Percentiles rank a stretch among this genome's conserved stretches.
These are phyloP conservation scores for Eucalyptus paniculata DNA, from an alignment of 345 rosid genomes.

Conservation along the genomic window DNA sequence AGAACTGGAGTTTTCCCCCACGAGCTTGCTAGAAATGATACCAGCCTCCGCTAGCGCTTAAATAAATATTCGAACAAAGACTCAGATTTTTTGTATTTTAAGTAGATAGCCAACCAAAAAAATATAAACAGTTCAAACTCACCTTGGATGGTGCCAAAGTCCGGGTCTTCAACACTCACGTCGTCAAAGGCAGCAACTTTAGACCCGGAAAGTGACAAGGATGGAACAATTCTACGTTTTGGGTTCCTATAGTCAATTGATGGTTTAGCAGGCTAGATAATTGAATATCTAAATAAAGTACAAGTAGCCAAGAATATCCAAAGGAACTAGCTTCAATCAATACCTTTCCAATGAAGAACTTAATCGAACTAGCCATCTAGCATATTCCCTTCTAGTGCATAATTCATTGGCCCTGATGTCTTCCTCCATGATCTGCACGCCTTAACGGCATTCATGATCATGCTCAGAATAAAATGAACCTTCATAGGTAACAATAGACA, in stretches of 20 bases:
- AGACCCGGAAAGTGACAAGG: slow-evolving; percentile 49
- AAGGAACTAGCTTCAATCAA: not conserved
- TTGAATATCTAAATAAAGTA: not conserved
- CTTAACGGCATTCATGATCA: slow-evolving; percentile 18
- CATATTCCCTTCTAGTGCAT: slow-evolving; percentile 84
- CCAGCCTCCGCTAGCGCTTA: slow-evolving; percentile 87
- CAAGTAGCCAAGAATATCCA: not conserved
- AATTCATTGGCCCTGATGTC: slow-evolving; percentile 41
- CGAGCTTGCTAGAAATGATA: slow-evolving; percentile 49
- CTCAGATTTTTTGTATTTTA: not conserved
- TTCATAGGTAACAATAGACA: not conserved
- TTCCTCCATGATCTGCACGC: slow-evolving; percentile 67
- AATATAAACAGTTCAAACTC: not conserved
- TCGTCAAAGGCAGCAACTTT: slow-evolving; percentile 62
- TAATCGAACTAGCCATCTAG: slow-evolving; percentile 65
- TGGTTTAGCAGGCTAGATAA: slow-evolving; percentile 2
- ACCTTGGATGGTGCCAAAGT: slow-evolving; percentile 67
- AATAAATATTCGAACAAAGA: not conserved
- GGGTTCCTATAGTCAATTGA: slow-evolving; percentile 37
- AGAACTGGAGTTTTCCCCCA: slow-evolving; percentile 2
- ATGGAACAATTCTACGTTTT: slow-evolving; percentile 54
- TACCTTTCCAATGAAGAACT: slow-evolving; percentile 72
- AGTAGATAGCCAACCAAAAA: not conserved
- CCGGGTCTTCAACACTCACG: slow-evolving; percentile 42
- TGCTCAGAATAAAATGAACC: slow-evolving; percentile 13